Percentiles rank a stretch among this genome's conserved stretches.
Conservation (phyloP, 345 rosid genomes). For the Hibiscus mutabilis region DNA sequence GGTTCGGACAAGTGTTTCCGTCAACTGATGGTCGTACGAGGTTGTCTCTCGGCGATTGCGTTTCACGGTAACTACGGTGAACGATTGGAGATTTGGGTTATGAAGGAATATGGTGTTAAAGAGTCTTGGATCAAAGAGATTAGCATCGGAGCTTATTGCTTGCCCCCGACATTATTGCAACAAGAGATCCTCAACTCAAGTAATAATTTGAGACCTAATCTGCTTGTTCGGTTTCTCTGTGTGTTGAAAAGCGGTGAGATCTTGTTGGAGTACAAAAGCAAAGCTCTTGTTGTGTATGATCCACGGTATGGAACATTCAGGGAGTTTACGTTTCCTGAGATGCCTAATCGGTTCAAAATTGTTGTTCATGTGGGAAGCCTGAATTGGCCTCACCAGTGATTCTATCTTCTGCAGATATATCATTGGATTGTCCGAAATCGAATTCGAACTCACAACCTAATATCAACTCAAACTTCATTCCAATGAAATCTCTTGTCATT, state of each 20-base stretch:
- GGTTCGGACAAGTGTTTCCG: conserved; percentile 50
- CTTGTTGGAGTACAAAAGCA: conserved; percentile 67
- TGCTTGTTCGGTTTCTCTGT: conserved; percentile 48
- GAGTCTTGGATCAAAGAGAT: conserved; percentile 64
- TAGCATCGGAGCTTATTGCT: conserved; percentile 40
- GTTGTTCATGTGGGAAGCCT: conserved; percentile 62
- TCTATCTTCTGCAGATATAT: no score
- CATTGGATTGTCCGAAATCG: no score
- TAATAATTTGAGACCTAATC: conserved; percentile 20
- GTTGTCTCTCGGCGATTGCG: conserved; percentile 56
- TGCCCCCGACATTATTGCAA: conserved; percentile 44
- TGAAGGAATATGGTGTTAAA: conserved; percentile 56
- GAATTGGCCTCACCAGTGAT: not conserved
- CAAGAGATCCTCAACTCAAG: not conserved
- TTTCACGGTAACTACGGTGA: conserved; percentile 47
- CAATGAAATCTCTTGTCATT: no score
- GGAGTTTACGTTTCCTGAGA: conserved; percentile 45
- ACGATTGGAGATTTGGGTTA: conserved; percentile 79
- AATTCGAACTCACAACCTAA: no score
- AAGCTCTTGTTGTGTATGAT: conserved; percentile 57
- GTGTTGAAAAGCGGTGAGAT: conserved; percentile 56
- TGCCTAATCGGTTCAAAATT: conserved; percentile 65
- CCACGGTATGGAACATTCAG: conserved; percentile 47
- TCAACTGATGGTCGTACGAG: conserved; percentile 43
- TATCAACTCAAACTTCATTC: no score